Conservation (phyloP, 257 asterid species). For the Striga asiatica region DNA sequence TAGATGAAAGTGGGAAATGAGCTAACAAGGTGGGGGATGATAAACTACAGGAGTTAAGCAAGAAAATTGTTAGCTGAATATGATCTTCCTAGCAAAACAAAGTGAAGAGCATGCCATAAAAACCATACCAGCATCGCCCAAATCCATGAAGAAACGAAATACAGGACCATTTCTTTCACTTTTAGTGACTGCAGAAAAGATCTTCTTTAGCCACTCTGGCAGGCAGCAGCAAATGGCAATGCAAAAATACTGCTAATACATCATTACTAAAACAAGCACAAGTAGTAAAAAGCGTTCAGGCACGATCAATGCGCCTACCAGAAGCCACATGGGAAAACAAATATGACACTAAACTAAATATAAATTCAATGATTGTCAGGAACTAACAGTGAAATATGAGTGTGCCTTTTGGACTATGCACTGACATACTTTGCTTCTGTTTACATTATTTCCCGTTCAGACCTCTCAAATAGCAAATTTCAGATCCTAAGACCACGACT, state of each 20-base stretch:
- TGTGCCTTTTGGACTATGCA: neutral
- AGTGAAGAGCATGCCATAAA: neutral
- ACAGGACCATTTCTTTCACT: constrained; percentile 59
- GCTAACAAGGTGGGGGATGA: neutral
- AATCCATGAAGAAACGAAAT: constrained; percentile 62
- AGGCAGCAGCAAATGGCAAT: constrained; percentile 21
- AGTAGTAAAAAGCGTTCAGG: constrained; percentile 4
- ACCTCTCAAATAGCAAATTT: neutral
- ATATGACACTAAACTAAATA: neutral
- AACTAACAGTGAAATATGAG: neutral
- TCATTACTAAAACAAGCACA: neutral
- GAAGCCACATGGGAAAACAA: neutral
- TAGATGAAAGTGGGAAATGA: neutral
- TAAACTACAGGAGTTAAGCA: neutral
- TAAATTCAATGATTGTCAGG: neutral
- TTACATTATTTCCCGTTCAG: neutral
- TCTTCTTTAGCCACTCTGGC: constrained; percentile 67
- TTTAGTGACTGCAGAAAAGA: constrained; percentile 51
- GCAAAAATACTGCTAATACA: neutral
- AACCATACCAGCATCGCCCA: constrained; percentile 59
- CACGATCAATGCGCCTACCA: neutral
- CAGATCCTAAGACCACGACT: neutral
- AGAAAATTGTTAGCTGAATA: constrained; percentile 6
- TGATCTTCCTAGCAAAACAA: neutral
- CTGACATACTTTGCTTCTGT: neutral